These are phyloP conservation scores for Sordariomycetes sp. DNA, from an alignment of 2,329 filamentous ascomycete genomes.

Conservation along the genomic window DNA sequence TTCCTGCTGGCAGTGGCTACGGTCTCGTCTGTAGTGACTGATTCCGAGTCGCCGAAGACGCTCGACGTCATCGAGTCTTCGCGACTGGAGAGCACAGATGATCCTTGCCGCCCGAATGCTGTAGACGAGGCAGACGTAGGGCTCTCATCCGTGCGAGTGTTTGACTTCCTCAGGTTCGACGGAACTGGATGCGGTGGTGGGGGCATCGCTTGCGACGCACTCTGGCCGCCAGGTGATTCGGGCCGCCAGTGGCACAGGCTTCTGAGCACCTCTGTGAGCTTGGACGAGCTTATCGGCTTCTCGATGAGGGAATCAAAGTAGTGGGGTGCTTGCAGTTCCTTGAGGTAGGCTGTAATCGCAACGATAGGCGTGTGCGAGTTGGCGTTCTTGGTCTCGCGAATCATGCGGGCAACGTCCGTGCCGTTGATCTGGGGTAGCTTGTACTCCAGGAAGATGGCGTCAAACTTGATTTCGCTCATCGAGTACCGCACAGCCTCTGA, in stretches of 20 bases:
- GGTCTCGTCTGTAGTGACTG: slow-evolving; percentile 67
- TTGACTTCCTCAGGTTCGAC: slow-evolving; percentile 57
- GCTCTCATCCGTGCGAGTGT: slow-evolving; percentile 62
- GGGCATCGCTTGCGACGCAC: slow-evolving; percentile 23
- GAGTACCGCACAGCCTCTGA: slow-evolving; percentile 89
- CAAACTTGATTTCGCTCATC: slow-evolving; percentile 95
- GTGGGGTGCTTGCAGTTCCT: slow-evolving; percentile 88
- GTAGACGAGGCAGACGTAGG: slow-evolving; percentile 70
- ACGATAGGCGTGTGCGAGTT: slow-evolving; percentile 94
- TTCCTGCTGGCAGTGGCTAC: slow-evolving; percentile 68
- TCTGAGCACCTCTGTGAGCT: slow-evolving; percentile 79
- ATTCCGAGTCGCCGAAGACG: slow-evolving; percentile 79
- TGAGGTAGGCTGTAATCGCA: slow-evolving; percentile 94
- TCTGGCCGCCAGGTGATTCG: slow-evolving; percentile 40
- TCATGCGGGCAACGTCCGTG: slow-evolving; percentile 93
- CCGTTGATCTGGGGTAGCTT: slow-evolving; percentile 92
- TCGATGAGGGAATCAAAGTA: slow-evolving; percentile 94
- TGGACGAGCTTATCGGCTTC: slow-evolving; percentile 89
- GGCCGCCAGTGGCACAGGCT: slow-evolving; percentile 91
- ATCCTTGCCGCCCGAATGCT: slow-evolving; percentile 61
- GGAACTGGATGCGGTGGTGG: slow-evolving; percentile 42
- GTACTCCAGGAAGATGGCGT: slow-evolving; percentile 97
- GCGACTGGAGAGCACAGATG: slow-evolving; percentile 72
- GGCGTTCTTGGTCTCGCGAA: slow-evolving; percentile 89
- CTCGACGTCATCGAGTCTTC: slow-evolving; percentile 86